Conservation (phyloP, 1,284 basidiomycete genomes). For the Heterobasidion annosum region DNA sequence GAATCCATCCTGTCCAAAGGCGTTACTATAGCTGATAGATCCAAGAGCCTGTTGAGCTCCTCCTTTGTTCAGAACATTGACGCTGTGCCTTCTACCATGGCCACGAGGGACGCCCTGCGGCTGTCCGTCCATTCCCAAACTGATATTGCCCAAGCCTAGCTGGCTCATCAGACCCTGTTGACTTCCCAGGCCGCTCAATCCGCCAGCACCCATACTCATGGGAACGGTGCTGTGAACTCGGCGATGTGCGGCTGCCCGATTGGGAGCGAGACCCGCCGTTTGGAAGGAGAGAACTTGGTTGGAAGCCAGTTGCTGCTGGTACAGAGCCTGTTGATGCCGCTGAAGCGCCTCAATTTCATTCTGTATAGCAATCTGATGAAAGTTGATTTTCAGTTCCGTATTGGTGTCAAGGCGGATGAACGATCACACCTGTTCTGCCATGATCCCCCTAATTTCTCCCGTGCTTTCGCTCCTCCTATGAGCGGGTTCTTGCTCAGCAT, state of each 20-base stretch:
- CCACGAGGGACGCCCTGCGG: constrained; percentile 63
- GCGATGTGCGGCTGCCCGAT: constrained; percentile 58
- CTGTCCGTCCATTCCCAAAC: constrained; percentile 58
- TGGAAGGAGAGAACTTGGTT: constrained; percentile 67
- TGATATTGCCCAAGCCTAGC: constrained; percentile 48
- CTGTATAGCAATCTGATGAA: constrained; percentile 73
- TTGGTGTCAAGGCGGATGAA: background rate
- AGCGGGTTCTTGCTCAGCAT: constrained; percentile 27
- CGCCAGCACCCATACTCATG: constrained; percentile 38
- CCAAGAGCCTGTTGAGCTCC: constrained; percentile 33
- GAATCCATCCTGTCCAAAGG: constrained; percentile 49
- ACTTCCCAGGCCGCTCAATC: constrained; percentile 25
- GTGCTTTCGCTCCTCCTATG: constrained; percentile 53
- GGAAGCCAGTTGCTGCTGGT: constrained; percentile 79
- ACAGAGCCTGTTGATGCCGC: constrained; percentile 81
- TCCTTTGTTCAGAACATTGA: constrained; percentile 82
- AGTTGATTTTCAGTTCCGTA: constrained; percentile 2
- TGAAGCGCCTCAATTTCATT: constrained; percentile 87
- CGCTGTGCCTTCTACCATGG: constrained; percentile 89
- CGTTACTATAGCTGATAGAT: constrained; percentile 47
- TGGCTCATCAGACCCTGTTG: constrained; percentile 60
- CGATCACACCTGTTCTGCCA: constrained; percentile 76
- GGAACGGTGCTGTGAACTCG: constrained; percentile 86
- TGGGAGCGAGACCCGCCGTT: constrained; percentile 61
- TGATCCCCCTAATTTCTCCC: constrained; percentile 75